A percentile compares a stretch with the other conserved stretches of the same genome.
Evolutionary conservation across 2,329 filamentous ascomycete species (phyloP).

Genomic region (Claviceps digitariae): DNA sequence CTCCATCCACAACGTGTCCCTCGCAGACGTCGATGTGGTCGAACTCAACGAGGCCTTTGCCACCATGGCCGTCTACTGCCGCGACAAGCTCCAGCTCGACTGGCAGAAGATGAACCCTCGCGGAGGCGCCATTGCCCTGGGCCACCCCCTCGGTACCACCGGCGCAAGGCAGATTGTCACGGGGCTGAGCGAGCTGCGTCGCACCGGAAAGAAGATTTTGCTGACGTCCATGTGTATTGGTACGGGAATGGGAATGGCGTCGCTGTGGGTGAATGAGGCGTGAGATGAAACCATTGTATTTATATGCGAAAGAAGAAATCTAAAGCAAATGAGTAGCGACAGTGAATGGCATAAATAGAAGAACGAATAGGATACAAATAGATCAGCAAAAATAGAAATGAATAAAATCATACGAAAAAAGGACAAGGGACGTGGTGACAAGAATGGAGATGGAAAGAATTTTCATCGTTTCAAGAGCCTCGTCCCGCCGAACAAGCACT

Average conservation of each 20-base stretch:
- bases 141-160: slow-evolving; percentile 70
- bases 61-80: slow-evolving; percentile 93
- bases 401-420: too few species aligned
- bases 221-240: slow-evolving; percentile 84
- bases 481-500: too few species aligned
- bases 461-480: too few species aligned
- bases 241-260: slow-evolving; percentile 56
- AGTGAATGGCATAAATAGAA: too few species aligned
- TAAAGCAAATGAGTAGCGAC: too few species aligned
- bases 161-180: slow-evolving; percentile 77
- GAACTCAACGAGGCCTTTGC: slow-evolving; percentile 98
- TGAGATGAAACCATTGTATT: background rate
- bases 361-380: too few species aligned
- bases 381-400: too few species aligned
- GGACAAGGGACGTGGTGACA: too few species aligned
- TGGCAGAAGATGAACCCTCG: slow-evolving; percentile 67
- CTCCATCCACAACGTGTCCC: slow-evolving; percentile 58
- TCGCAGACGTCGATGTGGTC: slow-evolving; percentile 76
- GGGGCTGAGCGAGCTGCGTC: slow-evolving; percentile 69
- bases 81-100: slow-evolving; percentile 57
- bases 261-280: slow-evolving; percentile 48
- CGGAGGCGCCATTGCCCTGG: slow-evolving; percentile 71
- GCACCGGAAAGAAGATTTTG: slow-evolving; percentile 79
- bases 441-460: too few species aligned
- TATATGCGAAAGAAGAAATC: too few species aligned